phyloP scores from a whole-genome alignment of 2,329 filamentous ascomycete genomes.

The Colletotrichum scovillei region DNA sequence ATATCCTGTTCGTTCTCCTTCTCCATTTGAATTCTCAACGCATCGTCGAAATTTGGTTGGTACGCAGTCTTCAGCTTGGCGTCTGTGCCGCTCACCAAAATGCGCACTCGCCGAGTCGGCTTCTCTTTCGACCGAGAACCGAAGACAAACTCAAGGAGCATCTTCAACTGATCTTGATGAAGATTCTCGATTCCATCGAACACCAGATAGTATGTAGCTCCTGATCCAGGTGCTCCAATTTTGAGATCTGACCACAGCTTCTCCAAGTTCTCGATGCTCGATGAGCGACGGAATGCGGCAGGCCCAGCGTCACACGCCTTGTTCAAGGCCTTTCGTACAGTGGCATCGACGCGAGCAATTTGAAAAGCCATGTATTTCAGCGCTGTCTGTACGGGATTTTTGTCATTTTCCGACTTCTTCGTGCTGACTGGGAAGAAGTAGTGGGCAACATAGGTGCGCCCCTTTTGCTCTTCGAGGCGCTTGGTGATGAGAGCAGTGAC shows the following conservation, averaged over 20 bases:
- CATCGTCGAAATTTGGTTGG: background rate
- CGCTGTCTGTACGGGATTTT: background rate
- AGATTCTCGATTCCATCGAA: background rate
- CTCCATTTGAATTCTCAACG: background rate
- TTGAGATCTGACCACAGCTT: background rate
- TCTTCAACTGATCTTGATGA: background rate
- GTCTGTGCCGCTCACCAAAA: background rate
- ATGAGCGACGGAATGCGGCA: background rate
- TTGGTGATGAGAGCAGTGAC: background rate
- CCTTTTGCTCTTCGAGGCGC: background rate
- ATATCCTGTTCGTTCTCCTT: background rate
- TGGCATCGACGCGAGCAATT: background rate
- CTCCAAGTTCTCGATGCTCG: background rate
- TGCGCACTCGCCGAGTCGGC: background rate
- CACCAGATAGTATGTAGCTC: background rate
- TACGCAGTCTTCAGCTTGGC: background rate
- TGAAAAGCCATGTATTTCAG: background rate
- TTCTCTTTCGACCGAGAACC: background rate
- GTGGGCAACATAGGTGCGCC: background rate
- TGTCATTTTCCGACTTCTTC: background rate
- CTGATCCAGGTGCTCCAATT: background rate
- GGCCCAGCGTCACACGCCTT: background rate
- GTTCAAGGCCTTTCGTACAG: background rate
- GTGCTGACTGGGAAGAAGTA: background rate
- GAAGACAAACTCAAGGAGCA: background rate